Conservation (phyloP, 2,329 filamentous ascomycete genomes). For the Dactylonectria estremocensis region DNA sequence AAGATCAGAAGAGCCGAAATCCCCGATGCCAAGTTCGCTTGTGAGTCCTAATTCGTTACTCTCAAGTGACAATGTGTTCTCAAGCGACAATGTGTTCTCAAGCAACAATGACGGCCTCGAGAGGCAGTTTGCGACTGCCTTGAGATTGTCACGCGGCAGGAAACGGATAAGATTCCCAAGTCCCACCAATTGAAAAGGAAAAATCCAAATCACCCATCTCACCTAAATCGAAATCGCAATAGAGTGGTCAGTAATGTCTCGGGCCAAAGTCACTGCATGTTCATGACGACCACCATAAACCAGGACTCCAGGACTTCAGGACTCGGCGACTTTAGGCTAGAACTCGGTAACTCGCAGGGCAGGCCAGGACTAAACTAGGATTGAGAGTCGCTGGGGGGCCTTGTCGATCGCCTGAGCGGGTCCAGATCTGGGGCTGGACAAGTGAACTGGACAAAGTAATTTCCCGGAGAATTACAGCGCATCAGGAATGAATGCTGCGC, state of each 20-base stretch:
- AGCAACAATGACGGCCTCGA: neutral
- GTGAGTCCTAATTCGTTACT: no score
- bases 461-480: no score
- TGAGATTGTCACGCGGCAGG: neutral
- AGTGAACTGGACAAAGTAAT: no score
- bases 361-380: no score
- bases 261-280: slow-evolving; percentile 7
- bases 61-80: neutral
- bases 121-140: slow-evolving; percentile 9
- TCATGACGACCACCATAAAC: slow-evolving; percentile 14
- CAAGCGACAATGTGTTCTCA: neutral
- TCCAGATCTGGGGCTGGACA: no score
- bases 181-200: neutral
- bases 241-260: slow-evolving; percentile 5
- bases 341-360: no score
- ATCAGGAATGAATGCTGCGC: no score
- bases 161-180: neutral
- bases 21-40: no score
- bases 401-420: no score
- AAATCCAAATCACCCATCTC: neutral
- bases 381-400: no score
- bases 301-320: neutral
- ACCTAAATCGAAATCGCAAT: neutral
- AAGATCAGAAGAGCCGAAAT: no score
- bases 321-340: neutral